Conservation (phyloP, 768 basidiomycete species). For the Dioszegia crocea region DNA sequence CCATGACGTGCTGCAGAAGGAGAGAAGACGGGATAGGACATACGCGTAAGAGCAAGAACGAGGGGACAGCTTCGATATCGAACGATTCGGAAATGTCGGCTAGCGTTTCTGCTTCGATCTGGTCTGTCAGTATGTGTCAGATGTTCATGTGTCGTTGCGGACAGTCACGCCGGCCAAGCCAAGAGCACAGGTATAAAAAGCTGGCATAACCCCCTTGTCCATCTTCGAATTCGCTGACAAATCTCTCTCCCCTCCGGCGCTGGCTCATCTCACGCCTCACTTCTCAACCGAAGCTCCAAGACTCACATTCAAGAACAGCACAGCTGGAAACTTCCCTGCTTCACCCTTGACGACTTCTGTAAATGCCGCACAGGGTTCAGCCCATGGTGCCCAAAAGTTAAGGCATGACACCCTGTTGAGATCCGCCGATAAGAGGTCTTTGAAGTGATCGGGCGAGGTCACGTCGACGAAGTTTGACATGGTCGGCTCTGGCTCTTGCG, state of each 20-base stretch:
- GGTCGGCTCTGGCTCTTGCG: neutral
- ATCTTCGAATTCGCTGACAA: neutral
- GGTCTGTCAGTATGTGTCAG: conserved; percentile 7
- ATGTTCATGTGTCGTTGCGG: neutral
- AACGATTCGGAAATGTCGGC: conserved; percentile 89
- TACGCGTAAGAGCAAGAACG: conserved; percentile 76
- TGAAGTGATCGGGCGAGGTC: conserved; percentile 66
- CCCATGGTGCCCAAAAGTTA: conserved; percentile 94
- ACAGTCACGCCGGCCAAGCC: too few relatives aligned
- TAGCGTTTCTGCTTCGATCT: conserved; percentile 49
- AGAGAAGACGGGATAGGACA: conserved; percentile 21
- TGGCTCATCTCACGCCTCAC: too few relatives aligned
- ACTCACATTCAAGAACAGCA: conserved; percentile 70
- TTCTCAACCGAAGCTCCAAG: conserved; percentile 18
- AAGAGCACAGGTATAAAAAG: too few relatives aligned
- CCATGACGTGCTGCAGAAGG: neutral
- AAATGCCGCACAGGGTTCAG: conserved; percentile 84
- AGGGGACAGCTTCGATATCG: conserved; percentile 81
- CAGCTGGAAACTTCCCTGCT: conserved; percentile 63
- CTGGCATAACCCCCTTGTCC: too few relatives aligned
- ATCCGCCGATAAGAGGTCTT: conserved; percentile 67
- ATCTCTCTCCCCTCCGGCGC: neutral
- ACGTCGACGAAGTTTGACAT: conserved; percentile 55
- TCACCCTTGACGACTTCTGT: conserved; percentile 71
- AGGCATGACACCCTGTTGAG: conserved; percentile 76